phyloP scores from a whole-genome alignment of 2,329 filamentous ascomycete genomes.

The Aspergillus novoparasiticus region DNA sequence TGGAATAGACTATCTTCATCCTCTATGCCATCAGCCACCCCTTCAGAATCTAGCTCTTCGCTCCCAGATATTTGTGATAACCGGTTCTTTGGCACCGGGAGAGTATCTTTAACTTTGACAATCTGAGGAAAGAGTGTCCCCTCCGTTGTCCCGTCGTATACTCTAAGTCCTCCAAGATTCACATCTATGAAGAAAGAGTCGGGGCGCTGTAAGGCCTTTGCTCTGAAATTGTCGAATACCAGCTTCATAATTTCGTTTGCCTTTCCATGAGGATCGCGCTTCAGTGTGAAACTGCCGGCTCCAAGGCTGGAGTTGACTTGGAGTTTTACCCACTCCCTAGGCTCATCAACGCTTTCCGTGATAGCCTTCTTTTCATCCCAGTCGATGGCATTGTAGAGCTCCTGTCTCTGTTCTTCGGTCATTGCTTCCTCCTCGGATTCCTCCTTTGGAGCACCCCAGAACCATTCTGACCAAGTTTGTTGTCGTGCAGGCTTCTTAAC shows the following conservation, averaged over 20 bases:
- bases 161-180: slow-evolving; percentile 85
- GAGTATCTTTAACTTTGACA: slow-evolving; percentile 89
- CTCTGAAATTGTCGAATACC: slow-evolving; percentile 92
- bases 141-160: slow-evolving; percentile 94
- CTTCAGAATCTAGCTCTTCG: slow-evolving; percentile 41
- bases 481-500: slow-evolving; percentile 73
- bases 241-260: slow-evolving; percentile 81
- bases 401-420: slow-evolving; percentile 92
- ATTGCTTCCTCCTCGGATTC: slow-evolving; percentile 80
- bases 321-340: slow-evolving; percentile 88
- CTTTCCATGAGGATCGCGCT: slow-evolving; percentile 78
- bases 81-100: slow-evolving; percentile 54
- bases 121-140: slow-evolving; percentile 93
- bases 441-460: slow-evolving; percentile 80
- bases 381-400: slow-evolving; percentile 95
- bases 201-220: slow-evolving; percentile 83
- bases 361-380: slow-evolving; percentile 96
- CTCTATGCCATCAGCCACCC: slow-evolving; percentile 46
- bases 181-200: slow-evolving; percentile 89
- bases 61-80: slow-evolving; percentile 31
- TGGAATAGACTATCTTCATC: slow-evolving; percentile 83
- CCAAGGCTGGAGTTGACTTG: slow-evolving; percentile 91
- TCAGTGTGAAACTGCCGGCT: slow-evolving; percentile 93
- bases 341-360: slow-evolving; percentile 83
- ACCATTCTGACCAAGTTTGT: slow-evolving; percentile 89